phyloP scores from a whole-genome alignment of 139 green algal species.

The Chlamydomonas sp. region DNA sequence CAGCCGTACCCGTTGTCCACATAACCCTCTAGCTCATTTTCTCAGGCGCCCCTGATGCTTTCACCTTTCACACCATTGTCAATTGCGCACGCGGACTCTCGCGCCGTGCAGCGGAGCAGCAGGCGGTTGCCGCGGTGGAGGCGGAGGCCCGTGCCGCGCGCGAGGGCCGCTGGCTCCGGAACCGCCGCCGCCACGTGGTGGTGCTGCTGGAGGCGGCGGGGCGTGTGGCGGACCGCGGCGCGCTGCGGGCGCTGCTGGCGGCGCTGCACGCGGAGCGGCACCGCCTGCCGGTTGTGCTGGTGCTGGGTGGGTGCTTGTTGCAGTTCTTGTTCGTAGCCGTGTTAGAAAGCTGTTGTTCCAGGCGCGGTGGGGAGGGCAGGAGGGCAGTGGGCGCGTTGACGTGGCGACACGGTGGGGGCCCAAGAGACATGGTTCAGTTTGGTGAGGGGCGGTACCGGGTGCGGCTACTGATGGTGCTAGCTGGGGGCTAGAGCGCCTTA shows the following conservation, averaged over 20 bases:
- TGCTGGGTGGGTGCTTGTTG: slow-evolving; percentile 4
- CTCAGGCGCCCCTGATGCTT: too few relatives aligned
- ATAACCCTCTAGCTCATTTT: too few relatives aligned
- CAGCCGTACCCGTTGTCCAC: too few relatives aligned
- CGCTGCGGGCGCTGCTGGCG: slow-evolving; percentile 21
- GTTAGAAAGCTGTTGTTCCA: neutral
- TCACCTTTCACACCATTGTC: too few relatives aligned
- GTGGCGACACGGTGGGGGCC: neutral
- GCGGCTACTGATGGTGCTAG: too few relatives aligned
- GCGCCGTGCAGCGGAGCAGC: neutral
- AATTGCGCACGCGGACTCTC: too few relatives aligned
- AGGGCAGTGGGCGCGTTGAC: neutral
- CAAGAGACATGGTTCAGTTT: too few relatives aligned
- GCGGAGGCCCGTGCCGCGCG: neutral
- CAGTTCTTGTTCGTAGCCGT: neutral
- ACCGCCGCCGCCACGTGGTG: slow-evolving; percentile 23
- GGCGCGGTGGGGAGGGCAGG: neutral
- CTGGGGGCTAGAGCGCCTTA: too few relatives aligned
- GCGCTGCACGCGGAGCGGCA: slow-evolving; percentile 32
- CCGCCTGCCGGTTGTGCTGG: slow-evolving; percentile 31
- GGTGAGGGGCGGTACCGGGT: too few relatives aligned
- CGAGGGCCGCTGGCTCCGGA: neutral
- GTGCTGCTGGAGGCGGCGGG: slow-evolving; percentile 28
- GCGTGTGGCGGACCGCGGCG: slow-evolving; percentile 6
- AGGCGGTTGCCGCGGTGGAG: slow-evolving; percentile 1